Evolutionary conservation across 164 flowering plant species (phyloP), one percentile per base, ranked within the genome.

Genomic region (Taxillus chinensis): DNA sequence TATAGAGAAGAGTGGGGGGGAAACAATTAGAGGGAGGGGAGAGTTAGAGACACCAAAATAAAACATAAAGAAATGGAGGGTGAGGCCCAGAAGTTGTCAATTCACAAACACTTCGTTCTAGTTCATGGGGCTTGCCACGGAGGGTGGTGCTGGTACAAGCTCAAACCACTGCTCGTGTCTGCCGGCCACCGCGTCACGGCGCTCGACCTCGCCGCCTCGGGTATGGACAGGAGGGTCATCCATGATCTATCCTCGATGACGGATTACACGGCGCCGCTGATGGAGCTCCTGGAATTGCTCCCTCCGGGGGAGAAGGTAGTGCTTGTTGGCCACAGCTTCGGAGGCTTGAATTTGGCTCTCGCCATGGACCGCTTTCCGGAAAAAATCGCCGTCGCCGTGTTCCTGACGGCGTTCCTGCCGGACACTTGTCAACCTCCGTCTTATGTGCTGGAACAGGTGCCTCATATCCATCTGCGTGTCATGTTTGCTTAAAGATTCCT

Each of bases 241-340:
- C 11, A 13, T 4, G 57, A 52, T 17, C 8, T 52, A 5, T 5
- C 17, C 27, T 52, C 55, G 8, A 17, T 52, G 55, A 4, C 8
- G 5, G 57, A 17, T 7, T 54, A 54, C 57, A 4, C 57, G 27
- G 12, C 7, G 57, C 57, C 57, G 39, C 57, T 54, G 57, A 5
- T 65, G 53, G 62, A 64, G 42, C 27, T 56, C 12, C 42, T 69
- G 68, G 68, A 55, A 3, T 13, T 61, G 5, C 27, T 69, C 55
- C 68, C 72, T 55, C 57, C 49, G 7, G 55, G 17, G 7, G 66
- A 61, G 42, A 70, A 56, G 58, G 69, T 62, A 8, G 50, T 65
- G 3, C 60, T 70, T 2, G 68, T 65, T 6, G 73, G 73, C 7
- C 73, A 70, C 49, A 70, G 69, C 51, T 58, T 67, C 14, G 73